Evolutionary conservation across 108 stramenopile genomes (phyloP).

Genomic region (Cyclostephanos tholiformis): DNA sequence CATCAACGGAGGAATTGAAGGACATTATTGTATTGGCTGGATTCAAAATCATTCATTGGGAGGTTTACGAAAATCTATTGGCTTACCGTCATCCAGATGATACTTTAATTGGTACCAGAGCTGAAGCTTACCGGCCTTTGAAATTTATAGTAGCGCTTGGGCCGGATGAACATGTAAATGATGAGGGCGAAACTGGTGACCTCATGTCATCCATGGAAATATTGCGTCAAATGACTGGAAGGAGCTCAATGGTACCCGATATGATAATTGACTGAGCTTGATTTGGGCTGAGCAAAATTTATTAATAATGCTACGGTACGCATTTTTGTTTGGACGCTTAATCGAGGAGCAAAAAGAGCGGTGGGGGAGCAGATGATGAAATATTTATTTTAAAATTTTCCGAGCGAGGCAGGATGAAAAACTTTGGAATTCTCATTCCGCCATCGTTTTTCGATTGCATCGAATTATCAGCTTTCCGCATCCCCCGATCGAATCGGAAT

Average conservation of each 20-base stretch:
- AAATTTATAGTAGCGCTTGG: slow-evolving; percentile 37
- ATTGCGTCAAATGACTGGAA: slow-evolving; percentile 15
- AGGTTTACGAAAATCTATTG: slow-evolving; percentile 56
- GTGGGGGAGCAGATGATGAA: no score
- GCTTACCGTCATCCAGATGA: slow-evolving; percentile 68
- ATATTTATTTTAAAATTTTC: no score
- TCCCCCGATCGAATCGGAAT: no score
- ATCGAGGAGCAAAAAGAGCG: no score
- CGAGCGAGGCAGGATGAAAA: no score
- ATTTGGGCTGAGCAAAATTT: not conserved
- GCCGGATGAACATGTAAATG: not conserved
- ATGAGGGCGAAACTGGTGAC: not conserved
- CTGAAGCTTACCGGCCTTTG: slow-evolving; percentile 69
- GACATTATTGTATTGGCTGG: slow-evolving; percentile 58
- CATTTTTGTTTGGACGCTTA: no score
- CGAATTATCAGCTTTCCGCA: no score
- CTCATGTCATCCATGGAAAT: slow-evolving; percentile 15
- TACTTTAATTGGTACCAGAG: slow-evolving; percentile 34
- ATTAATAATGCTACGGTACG: no score
- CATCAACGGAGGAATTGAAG: slow-evolving; percentile 70
- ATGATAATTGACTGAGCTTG: not conserved
- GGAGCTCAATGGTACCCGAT: slow-evolving; percentile 7
- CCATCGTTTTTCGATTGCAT: no score
- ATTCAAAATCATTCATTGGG: slow-evolving; percentile 67
- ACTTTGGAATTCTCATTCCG: no score